These are phyloP conservation scores for Mrakia frigida DNA, from an alignment of 768 basidiomycete species.

Conservation along the genomic window DNA sequence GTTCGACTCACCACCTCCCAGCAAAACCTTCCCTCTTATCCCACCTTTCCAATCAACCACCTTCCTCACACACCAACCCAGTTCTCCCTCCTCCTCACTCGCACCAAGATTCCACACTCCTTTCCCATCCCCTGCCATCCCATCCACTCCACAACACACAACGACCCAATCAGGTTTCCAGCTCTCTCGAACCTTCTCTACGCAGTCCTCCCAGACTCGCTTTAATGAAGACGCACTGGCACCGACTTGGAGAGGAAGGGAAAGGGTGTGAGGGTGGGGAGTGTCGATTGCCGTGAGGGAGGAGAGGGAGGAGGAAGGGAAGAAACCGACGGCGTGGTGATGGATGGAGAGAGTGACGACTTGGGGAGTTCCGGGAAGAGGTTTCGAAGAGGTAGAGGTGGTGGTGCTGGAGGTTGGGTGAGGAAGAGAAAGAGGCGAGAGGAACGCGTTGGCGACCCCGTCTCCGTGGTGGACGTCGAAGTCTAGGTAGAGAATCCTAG, in stretches of 20 bases:
- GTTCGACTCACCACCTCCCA: conserved; percentile 63
- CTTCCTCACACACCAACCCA: conserved; percentile 63
- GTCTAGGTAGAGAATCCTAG: conserved; percentile 81
- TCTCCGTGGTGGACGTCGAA: conserved; percentile 76
- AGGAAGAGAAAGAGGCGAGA: conserved; percentile 44
- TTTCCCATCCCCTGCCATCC: conserved; percentile 61
- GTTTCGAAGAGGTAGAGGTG: conserved; percentile 33
- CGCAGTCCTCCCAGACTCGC: conserved; percentile 56
- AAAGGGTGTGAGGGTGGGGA: conserved; percentile 64
- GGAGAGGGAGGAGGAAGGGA: conserved; percentile 54
- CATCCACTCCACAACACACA: conserved; percentile 82
- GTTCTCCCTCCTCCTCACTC: conserved; percentile 48
- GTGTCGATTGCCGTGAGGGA: conserved; percentile 43
- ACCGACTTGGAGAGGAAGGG: conserved; percentile 68
- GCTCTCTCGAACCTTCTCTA: conserved; percentile 57
- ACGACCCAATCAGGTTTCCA: conserved; percentile 74
- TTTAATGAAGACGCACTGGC: conserved; percentile 61
- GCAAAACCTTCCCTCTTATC: conserved; percentile 51
- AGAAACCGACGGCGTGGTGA: conserved; percentile 76
- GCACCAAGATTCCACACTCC: conserved; percentile 64
- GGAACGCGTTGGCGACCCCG: conserved; percentile 62
- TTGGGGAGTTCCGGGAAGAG: conserved; percentile 20
- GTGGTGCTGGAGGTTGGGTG: conserved; percentile 17
- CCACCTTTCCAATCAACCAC: conserved; percentile 57
- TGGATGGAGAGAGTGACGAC: conserved; percentile 73